phyloP scores from a whole-genome alignment of 106 monocot genomes.

The Dactylorhiza incarnata region DNA sequence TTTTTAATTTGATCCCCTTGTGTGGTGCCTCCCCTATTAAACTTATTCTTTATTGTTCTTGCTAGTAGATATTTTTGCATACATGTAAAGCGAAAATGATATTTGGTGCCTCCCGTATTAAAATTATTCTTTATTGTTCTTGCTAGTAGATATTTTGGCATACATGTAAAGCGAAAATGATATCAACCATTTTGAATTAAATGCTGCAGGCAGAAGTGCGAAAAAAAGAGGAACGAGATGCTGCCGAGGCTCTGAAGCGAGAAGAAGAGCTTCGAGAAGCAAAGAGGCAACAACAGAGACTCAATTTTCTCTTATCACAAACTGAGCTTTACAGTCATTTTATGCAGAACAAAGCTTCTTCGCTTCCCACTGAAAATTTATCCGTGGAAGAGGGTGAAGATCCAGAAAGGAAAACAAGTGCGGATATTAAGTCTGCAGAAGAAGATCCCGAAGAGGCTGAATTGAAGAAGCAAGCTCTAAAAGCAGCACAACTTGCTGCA shows the following conservation, averaged over 20 bases:
- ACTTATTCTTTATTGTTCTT: too few species aligned
- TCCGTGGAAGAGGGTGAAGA: slow-evolving; percentile 31
- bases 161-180: neutral
- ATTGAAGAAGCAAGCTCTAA: slow-evolving; percentile 71
- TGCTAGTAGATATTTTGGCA: neutral
- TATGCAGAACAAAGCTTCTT: slow-evolving; percentile 83
- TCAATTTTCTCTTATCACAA: slow-evolving; percentile 91
- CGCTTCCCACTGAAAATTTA: slow-evolving; percentile 39
- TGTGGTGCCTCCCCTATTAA: too few species aligned
- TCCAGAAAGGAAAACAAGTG: slow-evolving; percentile 22
- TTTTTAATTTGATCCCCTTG: too few species aligned
- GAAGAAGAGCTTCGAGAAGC: slow-evolving; percentile 95
- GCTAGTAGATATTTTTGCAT: neutral
- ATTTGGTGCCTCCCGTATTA: too few species aligned
- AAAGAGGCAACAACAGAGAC: slow-evolving; percentile 93
- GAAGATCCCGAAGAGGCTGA: slow-evolving; percentile 78
- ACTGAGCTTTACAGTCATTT: slow-evolving; percentile 98
- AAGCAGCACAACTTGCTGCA: slow-evolving; percentile 82
- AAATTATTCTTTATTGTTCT: too few species aligned
- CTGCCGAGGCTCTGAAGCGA: slow-evolving; percentile 91
- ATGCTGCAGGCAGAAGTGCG: slow-evolving; percentile 66
- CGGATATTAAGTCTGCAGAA: slow-evolving; percentile 27
- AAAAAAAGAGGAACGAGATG: slow-evolving; percentile 92
- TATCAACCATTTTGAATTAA: neutral
- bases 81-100: neutral